Percentiles rank a stretch among this genome's conserved stretches.
phyloP scores from a whole-genome alignment of 75 land plant genomes.

The Chamaecyparis obtusa region DNA sequence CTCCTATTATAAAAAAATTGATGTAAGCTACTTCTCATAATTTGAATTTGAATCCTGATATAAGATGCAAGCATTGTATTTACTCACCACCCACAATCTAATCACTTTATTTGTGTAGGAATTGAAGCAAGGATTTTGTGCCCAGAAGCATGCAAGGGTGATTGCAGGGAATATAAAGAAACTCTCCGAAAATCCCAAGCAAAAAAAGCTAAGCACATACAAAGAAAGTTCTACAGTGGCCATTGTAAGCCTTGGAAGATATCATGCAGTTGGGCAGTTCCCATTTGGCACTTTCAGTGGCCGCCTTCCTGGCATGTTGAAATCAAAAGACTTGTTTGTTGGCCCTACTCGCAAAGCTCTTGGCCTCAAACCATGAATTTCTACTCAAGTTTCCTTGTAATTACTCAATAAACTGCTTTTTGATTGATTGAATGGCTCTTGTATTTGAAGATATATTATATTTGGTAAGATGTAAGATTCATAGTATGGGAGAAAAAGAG shows the following conservation, averaged over 20 bases:
- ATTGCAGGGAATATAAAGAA: conserved; percentile 54
- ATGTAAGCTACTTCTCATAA: too few relatives aligned
- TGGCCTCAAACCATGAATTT: conserved; percentile 31
- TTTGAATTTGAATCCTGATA: too few relatives aligned
- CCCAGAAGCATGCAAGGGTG: conserved; percentile 59
- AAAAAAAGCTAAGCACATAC: conserved; percentile 39
- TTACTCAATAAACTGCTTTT: too few relatives aligned
- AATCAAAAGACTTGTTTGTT: conserved; percentile 73
- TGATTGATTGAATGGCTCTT: not conserved
- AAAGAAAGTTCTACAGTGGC: conserved; percentile 45
- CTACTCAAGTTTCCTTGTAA: too few relatives aligned
- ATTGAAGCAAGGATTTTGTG: conserved; percentile 76
- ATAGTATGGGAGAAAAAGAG: too few relatives aligned
- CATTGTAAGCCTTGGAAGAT: conserved; percentile 70
- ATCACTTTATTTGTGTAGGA: conserved; percentile 40
- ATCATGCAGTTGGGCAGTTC: conserved; percentile 60
- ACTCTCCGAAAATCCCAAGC: conserved; percentile 31
- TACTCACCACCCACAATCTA: too few relatives aligned
- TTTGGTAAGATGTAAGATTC: not conserved
- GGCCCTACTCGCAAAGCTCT: conserved; percentile 56
- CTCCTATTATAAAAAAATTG: too few relatives aligned
- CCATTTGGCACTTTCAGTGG: conserved; percentile 53
- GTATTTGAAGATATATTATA: too few relatives aligned
- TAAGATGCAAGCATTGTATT: too few relatives aligned
- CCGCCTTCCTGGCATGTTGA: conserved; percentile 67